A percentile compares a stretch with the other conserved stretches of the same genome.
These are phyloP conservation scores for Tolypocladium ophioglossoides DNA, from an alignment of 2,329 filamentous ascomycete species.

Conservation along the genomic window DNA sequence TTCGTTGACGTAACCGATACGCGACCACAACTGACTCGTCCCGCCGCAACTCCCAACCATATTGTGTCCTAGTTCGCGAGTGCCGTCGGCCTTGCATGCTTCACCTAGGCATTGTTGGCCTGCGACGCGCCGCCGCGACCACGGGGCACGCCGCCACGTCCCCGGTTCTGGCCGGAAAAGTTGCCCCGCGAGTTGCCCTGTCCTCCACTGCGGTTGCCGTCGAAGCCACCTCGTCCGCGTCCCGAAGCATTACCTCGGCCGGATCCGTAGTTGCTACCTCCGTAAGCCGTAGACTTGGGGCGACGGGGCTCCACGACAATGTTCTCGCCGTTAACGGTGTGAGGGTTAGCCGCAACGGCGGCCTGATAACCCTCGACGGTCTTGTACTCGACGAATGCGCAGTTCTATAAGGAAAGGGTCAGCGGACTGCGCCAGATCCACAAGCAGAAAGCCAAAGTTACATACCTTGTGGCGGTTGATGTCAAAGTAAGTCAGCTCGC, in stretches of 20 bases:
- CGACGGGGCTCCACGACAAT: constrained; percentile 86
- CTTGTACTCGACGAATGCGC: constrained; percentile 91
- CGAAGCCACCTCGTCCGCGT: constrained; percentile 57
- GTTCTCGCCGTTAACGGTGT: constrained; percentile 70
- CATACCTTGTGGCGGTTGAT: constrained; percentile 75
- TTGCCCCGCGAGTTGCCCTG: constrained; percentile 54
- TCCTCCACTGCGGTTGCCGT: constrained; percentile 47
- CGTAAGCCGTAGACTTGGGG: constrained; percentile 60
- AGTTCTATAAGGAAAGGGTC: constrained; percentile 53
- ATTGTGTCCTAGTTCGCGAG: background rate
- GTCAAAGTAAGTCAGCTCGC: constrained; percentile 63
- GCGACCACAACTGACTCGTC: background rate
- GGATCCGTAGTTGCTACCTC: constrained; percentile 55
- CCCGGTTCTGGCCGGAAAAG: constrained; percentile 56
- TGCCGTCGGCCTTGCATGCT: background rate
- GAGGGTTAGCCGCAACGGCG: constrained; percentile 75
- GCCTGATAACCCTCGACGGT: constrained; percentile 71
- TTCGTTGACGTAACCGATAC: background rate
- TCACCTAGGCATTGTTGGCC: constrained; percentile 37
- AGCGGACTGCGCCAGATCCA: constrained; percentile 1
- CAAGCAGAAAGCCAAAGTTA: constrained; percentile 1
- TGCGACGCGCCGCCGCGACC: constrained; percentile 49
- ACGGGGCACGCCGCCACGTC: constrained; percentile 55
- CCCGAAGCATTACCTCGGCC: constrained; percentile 49
- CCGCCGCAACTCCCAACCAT: background rate